Evolutionary conservation across 73 alveolate species (phyloP).

Genomic region (Stentor roeselii): DNA sequence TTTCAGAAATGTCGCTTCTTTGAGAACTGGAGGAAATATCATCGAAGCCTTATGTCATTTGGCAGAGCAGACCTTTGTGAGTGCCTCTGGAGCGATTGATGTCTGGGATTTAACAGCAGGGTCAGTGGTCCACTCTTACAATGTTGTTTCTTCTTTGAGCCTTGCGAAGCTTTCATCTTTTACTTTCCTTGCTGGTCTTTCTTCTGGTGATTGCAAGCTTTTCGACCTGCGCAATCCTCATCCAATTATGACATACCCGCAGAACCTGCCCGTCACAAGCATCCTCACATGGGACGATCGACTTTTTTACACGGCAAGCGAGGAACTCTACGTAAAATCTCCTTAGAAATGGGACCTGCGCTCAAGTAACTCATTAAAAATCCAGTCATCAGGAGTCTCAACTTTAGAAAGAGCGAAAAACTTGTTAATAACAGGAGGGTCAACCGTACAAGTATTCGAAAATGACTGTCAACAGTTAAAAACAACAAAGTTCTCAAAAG

Average conservation of each 20-base stretch:
- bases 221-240: not conserved
- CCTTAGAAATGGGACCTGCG: constrained; percentile 9
- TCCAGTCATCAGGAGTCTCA: not conserved
- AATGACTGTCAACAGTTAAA: not conserved
- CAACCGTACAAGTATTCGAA: not conserved
- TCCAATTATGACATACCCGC: not conserved
- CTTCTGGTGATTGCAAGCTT: not conserved
- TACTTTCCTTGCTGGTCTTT: too few relatives aligned
- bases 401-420: not conserved
- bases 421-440: constrained; percentile 2
- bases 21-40: not conserved
- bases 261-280: not conserved
- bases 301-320: not conserved
- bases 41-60: too few relatives aligned
- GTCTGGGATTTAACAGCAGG: too few relatives aligned
- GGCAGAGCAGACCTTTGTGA: too few relatives aligned
- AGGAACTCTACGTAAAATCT: not conserved
- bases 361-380: not conserved
- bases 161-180: too few relatives aligned
- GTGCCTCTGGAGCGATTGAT: too few relatives aligned
- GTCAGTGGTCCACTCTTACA: too few relatives aligned
- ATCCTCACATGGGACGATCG: not conserved
- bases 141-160: not conserved
- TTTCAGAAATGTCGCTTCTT: not conserved
- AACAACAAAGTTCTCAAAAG: not conserved